phyloP scores from a whole-genome alignment of 257 asterid genomes.

The Dorcoceras hygrometricum region DNA sequence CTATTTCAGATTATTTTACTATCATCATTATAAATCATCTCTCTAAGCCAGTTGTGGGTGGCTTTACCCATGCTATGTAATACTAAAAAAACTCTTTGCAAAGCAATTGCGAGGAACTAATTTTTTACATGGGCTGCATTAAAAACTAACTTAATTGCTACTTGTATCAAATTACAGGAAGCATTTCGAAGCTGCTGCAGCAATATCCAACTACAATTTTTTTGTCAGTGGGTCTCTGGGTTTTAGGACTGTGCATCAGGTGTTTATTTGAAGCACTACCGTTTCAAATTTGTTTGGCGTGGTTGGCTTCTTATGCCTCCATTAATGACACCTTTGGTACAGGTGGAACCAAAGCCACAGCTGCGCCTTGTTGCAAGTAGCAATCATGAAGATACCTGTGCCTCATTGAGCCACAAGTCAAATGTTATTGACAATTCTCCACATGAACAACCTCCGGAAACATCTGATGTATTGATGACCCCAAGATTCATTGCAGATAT shows the following conservation, averaged over 20 bases:
- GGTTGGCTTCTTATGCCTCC: conserved; percentile 8
- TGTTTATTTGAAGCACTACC: conserved; percentile 25
- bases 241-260: conserved; percentile 90
- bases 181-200: conserved; percentile 70
- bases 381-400: conserved; percentile 30
- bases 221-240: conserved; percentile 81
- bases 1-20: conserved; percentile 1
- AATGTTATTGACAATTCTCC: conserved; percentile 28
- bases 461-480: conserved; percentile 75
- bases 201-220: conserved; percentile 48
- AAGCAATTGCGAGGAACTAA: conserved; percentile 13
- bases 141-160: conserved; percentile 18
- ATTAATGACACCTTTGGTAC: conserved; percentile 28
- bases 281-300: conserved; percentile 20
- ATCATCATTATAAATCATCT: neutral
- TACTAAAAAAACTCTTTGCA: neutral
- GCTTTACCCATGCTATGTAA: conserved; percentile 1
- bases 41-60: neutral
- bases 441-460: conserved; percentile 48
- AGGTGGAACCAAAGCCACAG: conserved; percentile 86
- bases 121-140: conserved; percentile 12
- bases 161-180: conserved; percentile 42
- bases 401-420: conserved; percentile 31
- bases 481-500: conserved; percentile 61
- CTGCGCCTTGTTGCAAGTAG: conserved; percentile 56